Base-by-base conservation (phyloP, 352 stramenopile genomes). In the Pythium insidiosum region DNA sequence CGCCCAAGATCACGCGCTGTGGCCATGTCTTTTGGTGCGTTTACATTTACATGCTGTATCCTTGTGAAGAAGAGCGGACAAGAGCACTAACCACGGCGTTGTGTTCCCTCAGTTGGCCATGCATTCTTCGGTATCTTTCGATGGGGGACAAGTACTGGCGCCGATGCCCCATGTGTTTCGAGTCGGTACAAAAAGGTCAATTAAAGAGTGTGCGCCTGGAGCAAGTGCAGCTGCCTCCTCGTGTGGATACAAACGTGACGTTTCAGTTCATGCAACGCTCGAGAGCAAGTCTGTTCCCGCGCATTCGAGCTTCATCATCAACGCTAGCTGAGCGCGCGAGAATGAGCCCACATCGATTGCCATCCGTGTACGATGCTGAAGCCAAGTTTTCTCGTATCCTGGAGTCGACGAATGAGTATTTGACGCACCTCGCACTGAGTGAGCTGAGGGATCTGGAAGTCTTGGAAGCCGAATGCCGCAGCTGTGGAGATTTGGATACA, bases 141-240 rank as follows among this genome's bases (percentile, higher is more conserved):
- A 56, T 92, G 57, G 84, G 65, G 30, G 80, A 92, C 43, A 92
- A 92, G 54, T 92, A 92, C 61, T 92, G 80, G 80, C 71, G 76
- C 23, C 77, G 80, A 28, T 92, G 80, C 38, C 80, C 80, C 6
- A 92, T 92, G 80, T 92, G 80, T 50, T 92, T 92, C 44, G 80
- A 92, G 43, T 82, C 75, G 16, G 74, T 90, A 36, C 77, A 92
- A 55, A 92, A 89, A 52, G 73, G 61, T 1, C 77, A 92, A 22
- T 34, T 92, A 35, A 74, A 77, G 30, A 90, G 75, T 52, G 77
- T 88, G 10, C 61, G 69, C 15, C 50, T 92, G 26, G 60, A 87
- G 35, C 58, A 71, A 38, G 50, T 85, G 19, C 61, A 71, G 23
- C 52, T 85, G 0, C 72, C 76, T 6, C 80, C 80, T 18, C 68